Conservation (phyloP, 192 early-diverging fungal species). For the Podila epicladia region DNA sequence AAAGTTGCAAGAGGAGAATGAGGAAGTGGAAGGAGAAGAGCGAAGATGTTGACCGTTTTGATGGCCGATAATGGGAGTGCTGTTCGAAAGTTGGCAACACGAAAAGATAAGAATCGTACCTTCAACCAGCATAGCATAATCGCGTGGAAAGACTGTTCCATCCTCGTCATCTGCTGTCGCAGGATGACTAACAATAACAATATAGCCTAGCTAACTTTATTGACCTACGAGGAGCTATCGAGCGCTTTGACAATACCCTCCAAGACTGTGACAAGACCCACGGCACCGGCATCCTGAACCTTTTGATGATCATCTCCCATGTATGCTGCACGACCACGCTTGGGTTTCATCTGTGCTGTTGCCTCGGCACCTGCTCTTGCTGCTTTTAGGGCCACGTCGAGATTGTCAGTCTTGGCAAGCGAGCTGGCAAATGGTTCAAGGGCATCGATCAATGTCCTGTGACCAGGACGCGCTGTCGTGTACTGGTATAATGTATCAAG, state of each 20-base stretch:
- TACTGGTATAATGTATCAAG: conserved; percentile 69
- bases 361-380: conserved; percentile 62
- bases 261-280: conserved; percentile 65
- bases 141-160: too few relatives aligned
- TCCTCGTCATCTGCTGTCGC: too few relatives aligned
- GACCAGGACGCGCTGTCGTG: conserved; percentile 75
- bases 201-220: too few relatives aligned
- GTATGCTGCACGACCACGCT: conserved; percentile 74
- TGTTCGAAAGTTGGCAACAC: too few relatives aligned
- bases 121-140: too few relatives aligned
- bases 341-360: conserved; percentile 66
- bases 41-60: too few relatives aligned
- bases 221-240: too few relatives aligned
- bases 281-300: conserved; percentile 70
- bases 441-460: conserved; percentile 79
- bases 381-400: conserved; percentile 58
- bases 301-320: conserved; percentile 56
- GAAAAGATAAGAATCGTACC: too few relatives aligned
- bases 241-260: conserved; percentile 51
- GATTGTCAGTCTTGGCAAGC: conserved; percentile 53
- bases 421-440: conserved; percentile 71
- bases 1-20: too few relatives aligned
- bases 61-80: too few relatives aligned
- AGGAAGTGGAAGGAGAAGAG: too few relatives aligned
- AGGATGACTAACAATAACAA: too few relatives aligned